Base-by-base conservation (phyloP, 495 filamentous ascomycete species). In the Hapsidospora chrysogenum region DNA sequence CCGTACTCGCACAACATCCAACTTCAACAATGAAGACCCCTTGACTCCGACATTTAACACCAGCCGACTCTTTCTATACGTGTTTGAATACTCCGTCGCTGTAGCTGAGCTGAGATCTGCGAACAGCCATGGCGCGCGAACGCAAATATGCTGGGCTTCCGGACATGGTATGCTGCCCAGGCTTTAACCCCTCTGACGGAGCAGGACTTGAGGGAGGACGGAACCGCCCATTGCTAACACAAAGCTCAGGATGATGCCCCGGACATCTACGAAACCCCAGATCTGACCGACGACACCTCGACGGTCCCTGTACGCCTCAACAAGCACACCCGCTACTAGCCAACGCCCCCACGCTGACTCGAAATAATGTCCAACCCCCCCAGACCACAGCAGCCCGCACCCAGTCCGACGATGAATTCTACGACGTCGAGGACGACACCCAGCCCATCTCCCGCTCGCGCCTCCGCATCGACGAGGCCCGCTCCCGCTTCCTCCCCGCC, bases 171-270 rank as follows among this genome's bases (percentile, higher is more conserved):
- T 45, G 66, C 39, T 18, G 5, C 22, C 10, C 9, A 21, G n/a
- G n/a, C n/a, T n/a, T n/a, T n/a, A n/a, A n/a, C n/a, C n/a, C n/a
- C n/a, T n/a, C n/a, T n/a, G n/a, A n/a, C n/a, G n/a, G n/a, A n/a
- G n/a, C n/a, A n/a, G n/a, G n/a, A n/a, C n/a, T n/a, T n/a, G n/a
- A n/a, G n/a, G n/a, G n/a, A n/a, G n/a, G n/a, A n/a, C n/a, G n/a
- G n/a, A n/a, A n/a, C n/a, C n/a, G n/a, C n/a, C n/a, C n/a, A n/a
- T n/a, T n/a, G n/a, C n/a, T n/a, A n/a, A n/a, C n/a, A n/a, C n/a
- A n/a, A n/a, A n/a, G n/a, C n/a, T n/a, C 40, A 89, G 84, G 86
- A 95, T 51, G 76, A 73, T 17, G 82, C 85, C 17, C 86, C 85
- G 53, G 86, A 93, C 50, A 79, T 92, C 47, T 95, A 95, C 60